Evolutionary conservation across 805 yeast species (phyloP).

Genomic region (Candida sithepensis): DNA sequence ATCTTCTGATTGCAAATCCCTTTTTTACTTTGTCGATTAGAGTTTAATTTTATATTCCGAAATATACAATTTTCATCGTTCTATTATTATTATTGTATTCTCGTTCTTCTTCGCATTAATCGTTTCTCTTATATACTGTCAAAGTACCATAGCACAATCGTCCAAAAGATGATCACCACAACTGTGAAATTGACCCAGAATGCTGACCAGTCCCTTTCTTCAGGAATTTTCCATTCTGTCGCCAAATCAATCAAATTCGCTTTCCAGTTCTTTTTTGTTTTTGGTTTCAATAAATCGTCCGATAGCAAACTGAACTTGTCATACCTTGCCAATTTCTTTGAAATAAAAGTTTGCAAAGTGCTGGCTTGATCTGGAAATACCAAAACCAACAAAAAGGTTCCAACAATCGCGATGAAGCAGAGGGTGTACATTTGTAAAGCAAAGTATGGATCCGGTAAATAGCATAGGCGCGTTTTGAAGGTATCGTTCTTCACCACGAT

Average conservation of each 20-base stretch:
- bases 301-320: background rate
- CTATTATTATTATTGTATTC: too few relatives aligned
- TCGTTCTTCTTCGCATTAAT: too few relatives aligned
- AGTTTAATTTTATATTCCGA: background rate
- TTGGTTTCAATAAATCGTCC: slow-evolving; percentile 1
- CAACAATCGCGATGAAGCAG: slow-evolving; percentile 3
- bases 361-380: background rate
- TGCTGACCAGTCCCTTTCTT: slow-evolving; percentile 5
- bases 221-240: slow-evolving; percentile 23
- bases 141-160: slow-evolving; percentile 17
- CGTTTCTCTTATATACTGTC: slow-evolving; percentile 14
- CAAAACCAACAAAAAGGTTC: background rate
- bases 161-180: slow-evolving; percentile 3
- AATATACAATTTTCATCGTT: too few relatives aligned
- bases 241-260: slow-evolving; percentile 1
- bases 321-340: background rate
- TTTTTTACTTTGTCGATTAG: too few relatives aligned
- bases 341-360: background rate
- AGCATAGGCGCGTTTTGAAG: slow-evolving; percentile 26
- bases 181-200: slow-evolving; percentile 11
- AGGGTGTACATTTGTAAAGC: slow-evolving; percentile 21
- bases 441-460: slow-evolving; percentile 26
- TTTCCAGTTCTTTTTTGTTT: slow-evolving; percentile 6
- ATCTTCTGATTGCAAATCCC: background rate
- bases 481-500: slow-evolving; percentile 27